Base-by-base conservation (phyloP, 2,329 filamentous ascomycete species). In the Elsinoe fawcettii region DNA sequence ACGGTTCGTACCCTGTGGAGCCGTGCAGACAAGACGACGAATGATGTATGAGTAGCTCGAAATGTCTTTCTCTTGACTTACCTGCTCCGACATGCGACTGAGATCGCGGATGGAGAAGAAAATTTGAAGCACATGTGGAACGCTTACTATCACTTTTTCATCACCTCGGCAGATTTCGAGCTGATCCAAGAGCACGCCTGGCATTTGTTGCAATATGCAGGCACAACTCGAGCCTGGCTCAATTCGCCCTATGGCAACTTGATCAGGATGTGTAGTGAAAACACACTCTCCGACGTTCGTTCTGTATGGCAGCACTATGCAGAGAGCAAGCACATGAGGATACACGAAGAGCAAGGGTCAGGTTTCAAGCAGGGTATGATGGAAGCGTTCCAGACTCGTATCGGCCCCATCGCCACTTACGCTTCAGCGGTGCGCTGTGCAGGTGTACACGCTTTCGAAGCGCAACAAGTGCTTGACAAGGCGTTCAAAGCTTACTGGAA, bases 61-160 rank as follows among this genome's bases (percentile, higher is more conserved):
- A 84, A 85, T 63, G 65, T 78, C 27, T 60, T 84, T 2, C 66
- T 83, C 0, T 69, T 82, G 30, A 77, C 76, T 0, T 65, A 83
- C 1, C 66, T 84, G 37, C 51, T 78, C 5, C 77, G 80, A n/a
- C 63, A 70, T 25, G 58, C 46, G 4, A 47, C 37, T 9, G 12
- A 8, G 20, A 36, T 36, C 36, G 43, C 23, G 18, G 14, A 65
- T 5, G 58, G 67, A 0, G 61, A 60, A 20, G 39, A 66, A 23
- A 59, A 63, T 11, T 53, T 60, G 1, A 65, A 71, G 1, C 55
- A 63, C 6, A 66, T 78, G 2, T 84, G 80, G 80, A 74, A 79
- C 58, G 67, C 80, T 34, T 85, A 80, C 67, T 82, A 82, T 65
- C 73, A 83, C 61, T 63, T 79, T 3, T 74, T 72, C 36, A 60